Base-by-base conservation (phyloP, 2,329 filamentous ascomycete genomes). In the Cladosporium cucumerinum region DNA sequence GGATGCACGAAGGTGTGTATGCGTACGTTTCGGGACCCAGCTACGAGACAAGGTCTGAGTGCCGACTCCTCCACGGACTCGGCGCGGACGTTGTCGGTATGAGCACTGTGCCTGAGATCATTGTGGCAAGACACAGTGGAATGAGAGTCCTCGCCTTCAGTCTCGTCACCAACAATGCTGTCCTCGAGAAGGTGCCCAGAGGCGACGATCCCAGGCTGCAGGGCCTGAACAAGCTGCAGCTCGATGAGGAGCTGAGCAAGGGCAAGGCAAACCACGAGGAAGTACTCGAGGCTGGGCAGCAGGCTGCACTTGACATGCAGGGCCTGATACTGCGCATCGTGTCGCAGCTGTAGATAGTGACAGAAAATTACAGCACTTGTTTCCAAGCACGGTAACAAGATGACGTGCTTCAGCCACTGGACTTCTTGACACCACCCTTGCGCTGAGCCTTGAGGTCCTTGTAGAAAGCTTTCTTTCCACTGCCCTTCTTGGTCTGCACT, bases 381-480 rank as follows among this genome's bases (percentile, higher is more conserved):
- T 52, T 23, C 52, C 63, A 61, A 59, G 54, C 36, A 62, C 48
- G 28, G 32, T 28, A 43, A 28, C n/a, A n/a, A 51, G 11, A 46
- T 54, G 61, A 21, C 39, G 52, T 36, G 26, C 26, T 46, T 61
- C 62, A 64, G 49, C 70, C 71, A 60, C 65, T 64, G 32, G 72
- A 71, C 66, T 77, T 77, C 72, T 75, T 76, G 68, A 73, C 66
- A 26, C 72, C 69, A 63, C 72, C 72, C 61, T 73, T 81, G 67
- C 86, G 80, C 76, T 86, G 84, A 58, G 82, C 82, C 74, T 90
- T 86, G 69, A 97, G 78, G 64, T 88, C 89, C 75, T 94, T 94
- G 82, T 97, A 98, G 72, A 91, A 90, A 0, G 86, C 88, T 79
- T 94, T 97, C 81, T 92, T 96, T 61, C 95, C 95, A 72, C 91